Base-by-base conservation (phyloP, 192 early-diverging fungal species). In the Backusella tuberculispora region DNA sequence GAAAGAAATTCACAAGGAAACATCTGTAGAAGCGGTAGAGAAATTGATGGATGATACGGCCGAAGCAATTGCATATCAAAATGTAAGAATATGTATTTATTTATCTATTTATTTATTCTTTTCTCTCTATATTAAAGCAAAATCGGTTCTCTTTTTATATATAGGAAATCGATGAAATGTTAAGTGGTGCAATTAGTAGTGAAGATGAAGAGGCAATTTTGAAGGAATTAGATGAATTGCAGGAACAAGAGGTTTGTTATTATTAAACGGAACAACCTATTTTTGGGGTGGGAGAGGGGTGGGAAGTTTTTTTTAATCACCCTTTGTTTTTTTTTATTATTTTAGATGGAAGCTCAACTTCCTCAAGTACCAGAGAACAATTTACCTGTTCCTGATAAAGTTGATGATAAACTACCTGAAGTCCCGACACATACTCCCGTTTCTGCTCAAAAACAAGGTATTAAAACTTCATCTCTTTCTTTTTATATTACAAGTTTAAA, bases 61-160 rank as follows among this genome's bases (percentile, higher is more conserved):
- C 5, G 98, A 99, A 46, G 94, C 93, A 13, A 95, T 99, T 78
- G 94, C 92, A 1, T 98, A 98, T 77, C 98, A 99, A 81, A 92
- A 96, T 56, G 93, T 94, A 80, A 77, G 72, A 24, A 44, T 5
- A 6, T n/a, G n/a, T 15, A 8, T 44, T 17, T 42, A 65, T 43
- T 2, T 5, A 9, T 19, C 8, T 29, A 9, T 0, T 41, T 9
- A 5, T 1, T 26, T n/a, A 34, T 24, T 29, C 15, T 41, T 2
- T 1, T 34, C 29, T 2, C 29, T 34, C 2, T 34, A 34, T 34
- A 34, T 34, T 34, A 34, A 34, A 34, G 17, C n/a, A 1, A n/a
- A 38, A 45, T 47, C 1, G 12, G 34, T 9, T 17, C 13, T 53
- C 26, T n/a, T n/a, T n/a, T n/a, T n/a, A n/a, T n/a, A 46, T 14